Base-by-base conservation (phyloP, 179 eudicot genomes). In the Actinidia chinensis region DNA sequence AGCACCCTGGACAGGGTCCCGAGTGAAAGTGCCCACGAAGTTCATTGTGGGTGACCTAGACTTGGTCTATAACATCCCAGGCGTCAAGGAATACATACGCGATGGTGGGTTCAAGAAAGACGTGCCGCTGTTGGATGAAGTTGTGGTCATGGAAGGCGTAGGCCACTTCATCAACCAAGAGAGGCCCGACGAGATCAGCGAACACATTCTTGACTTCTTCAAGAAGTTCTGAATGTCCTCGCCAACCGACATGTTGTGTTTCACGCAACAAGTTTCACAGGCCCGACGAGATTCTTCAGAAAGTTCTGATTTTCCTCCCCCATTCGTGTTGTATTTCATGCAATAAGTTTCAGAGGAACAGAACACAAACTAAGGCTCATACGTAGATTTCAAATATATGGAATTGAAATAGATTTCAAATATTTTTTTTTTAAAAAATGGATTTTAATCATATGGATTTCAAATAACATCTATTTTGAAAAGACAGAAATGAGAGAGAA, bases 161-260 rank as follows among this genome's bases (percentile, higher is more conserved):
- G 68, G n/a, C 12, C 68, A 64, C 42, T 64, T 64, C 68, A 17
- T 64, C 68, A 64, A 64, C 68, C 68, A 64, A 33, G 68, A 64
- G 15, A 64, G 36, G 68, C 44, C 8, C 6, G 44, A 33, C 1
- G 68, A 64, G 44, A 64, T 64, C 68, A 64, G 13, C 68, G n/a
- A 64, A 64, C 43, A 64, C 68, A 64, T 64, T 64, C 68, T 64
- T 4, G 68, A 33, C n/a, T 64, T 64, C 68, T 13, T 64, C 68
- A 64, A 64, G 17, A 64, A 64, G 44, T 64, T 64, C 68, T 64
- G 67, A 61, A 22, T 61, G 23, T 25, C 14, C 66, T 17, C 14
- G 23, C 66, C 40, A 20, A 15, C 12, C 22, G 40, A 1, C 42
- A 23, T 70, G 51, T n/a, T 78, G 61, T 71, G 9, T 68, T n/a